Evolutionary conservation across 129 eudicot species (phyloP), one percentile per base, ranked within the genome.

Genomic region (Smallanthus sonchifolius): DNA sequence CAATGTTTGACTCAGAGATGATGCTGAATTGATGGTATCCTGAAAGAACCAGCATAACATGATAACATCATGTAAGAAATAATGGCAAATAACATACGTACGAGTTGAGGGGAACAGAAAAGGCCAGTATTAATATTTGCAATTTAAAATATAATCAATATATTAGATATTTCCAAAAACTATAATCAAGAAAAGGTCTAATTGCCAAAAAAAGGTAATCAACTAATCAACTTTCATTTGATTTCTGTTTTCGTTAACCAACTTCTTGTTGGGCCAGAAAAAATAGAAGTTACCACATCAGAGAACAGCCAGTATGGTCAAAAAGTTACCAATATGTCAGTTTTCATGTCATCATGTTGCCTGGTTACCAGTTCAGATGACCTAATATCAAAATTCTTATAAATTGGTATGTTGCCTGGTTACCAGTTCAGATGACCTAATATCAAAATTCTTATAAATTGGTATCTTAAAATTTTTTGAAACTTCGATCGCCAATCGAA

Each of bases 1-100:
- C 48, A 92, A 72, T 28, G 90, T 80, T 77, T 81, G 98, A 70
- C 89, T 83, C 77, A 90, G 47, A 10, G 98, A 86, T 32, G 96
- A 86, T 64, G 93, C 97, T 73, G 97, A 88, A 79, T 86, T 94
- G 43, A 90, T 84, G 45, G 95, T 80, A 48, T 94, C 96, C 98
- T 87, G 74, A 42, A 75, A 74, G 69, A 39, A 60, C 28, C 6
- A 76, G 15, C 10, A 47, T 9, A 15, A 73, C 44, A 37, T 40
- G 65, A 47, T n/a, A 15, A 72, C 38, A 42, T 52, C 16, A 7
- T 15, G 20, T 24, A 30, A 17, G 36, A 42, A 67, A 73, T 19
- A 8, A 70, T 19, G 61, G 8, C n/a, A 3, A 35, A 7, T 24
- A 64, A 10, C 10, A 40, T 75, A 20, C 19, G 2, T 75, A 20